Base-by-base conservation (phyloP, 2,329 filamentous ascomycete species). In the Onygenales sp. region DNA sequence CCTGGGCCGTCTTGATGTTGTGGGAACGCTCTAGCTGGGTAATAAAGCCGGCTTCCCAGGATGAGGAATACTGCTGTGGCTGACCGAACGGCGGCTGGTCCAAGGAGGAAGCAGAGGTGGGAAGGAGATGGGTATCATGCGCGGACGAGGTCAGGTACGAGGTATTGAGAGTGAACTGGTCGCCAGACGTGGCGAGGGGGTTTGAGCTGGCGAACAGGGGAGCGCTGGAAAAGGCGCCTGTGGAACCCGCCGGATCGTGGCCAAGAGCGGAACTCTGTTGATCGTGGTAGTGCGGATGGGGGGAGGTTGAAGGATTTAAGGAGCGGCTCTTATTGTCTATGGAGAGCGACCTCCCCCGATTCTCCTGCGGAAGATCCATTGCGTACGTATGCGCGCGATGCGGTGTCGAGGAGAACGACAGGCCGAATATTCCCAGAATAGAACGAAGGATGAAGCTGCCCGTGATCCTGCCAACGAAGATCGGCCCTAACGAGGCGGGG, bases 281-380 rank as follows among this genome's bases (percentile, higher is more conserved):
- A 52, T 69, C 63, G 36, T 70, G 65, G 61, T 69, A 72, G 39
- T 63, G 63, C n/a, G 60, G 52, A 45, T 71, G 70, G 48, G 63
- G 65, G 60, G 70, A 71, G 44, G 66, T 62, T 48, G 71, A 72
- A 52, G 68, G 69, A 64, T 72, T 74, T 62, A 72, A 63, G 56
- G 67, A 68, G 57, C 68, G 70, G 63, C 62, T 66, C 55, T 69
- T 66, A 61, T 67, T 62, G 52, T 65, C 64, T 45, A 58, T 64
- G 9, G 68, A 67, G 48, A 66, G 60, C 51, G 70, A 70, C 57
- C 67, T 65, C 52, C 66, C 70, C 57, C 70, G 63, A 52, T 65
- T 61, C 42, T 63, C 65, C 53, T 61, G 61, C 52, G 55, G 53
- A 34, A 56, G 32, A 34, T 57, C 52, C 56, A 57, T 57, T 9